Percentiles rank a stretch among this genome's conserved stretches.
Conservation (phyloP, 805 yeast species). For the Suhomyces xylopsoci region DNA sequence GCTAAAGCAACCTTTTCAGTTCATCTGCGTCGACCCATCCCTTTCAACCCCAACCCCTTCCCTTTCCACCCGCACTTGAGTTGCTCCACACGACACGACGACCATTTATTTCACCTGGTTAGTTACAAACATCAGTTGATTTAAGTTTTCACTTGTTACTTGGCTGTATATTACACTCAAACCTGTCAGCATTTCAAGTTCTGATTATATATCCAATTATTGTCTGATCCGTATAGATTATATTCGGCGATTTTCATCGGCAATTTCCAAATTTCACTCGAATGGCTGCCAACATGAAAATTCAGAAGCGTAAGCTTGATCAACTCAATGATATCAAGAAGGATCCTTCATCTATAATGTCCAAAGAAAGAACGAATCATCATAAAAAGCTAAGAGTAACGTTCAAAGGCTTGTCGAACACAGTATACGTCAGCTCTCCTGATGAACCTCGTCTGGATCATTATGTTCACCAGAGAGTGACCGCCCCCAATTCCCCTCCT, state of each 20-base stretch:
- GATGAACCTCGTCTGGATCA: conserved; percentile 6
- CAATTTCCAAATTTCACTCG: background rate
- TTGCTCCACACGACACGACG: background rate
- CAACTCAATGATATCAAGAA: conserved; percentile 36
- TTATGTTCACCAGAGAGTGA: conserved; percentile 2
- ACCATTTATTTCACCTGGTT: background rate
- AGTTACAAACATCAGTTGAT: background rate
- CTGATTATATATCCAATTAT: background rate
- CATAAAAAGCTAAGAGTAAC: conserved; percentile 23
- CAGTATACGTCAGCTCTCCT: conserved; percentile 3
- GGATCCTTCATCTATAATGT: conserved; percentile 15
- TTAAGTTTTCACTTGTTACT: background rate
- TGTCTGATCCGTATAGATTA: background rate
- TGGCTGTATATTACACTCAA: background rate
- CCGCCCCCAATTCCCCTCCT: conserved; percentile 12
- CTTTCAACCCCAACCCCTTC: background rate
- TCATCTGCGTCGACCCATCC: background rate
- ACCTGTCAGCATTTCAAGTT: background rate
- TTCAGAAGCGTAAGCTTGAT: conserved; percentile 28
- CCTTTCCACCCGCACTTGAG: background rate
- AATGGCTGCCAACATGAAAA: conserved; percentile 33
- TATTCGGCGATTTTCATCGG: background rate
- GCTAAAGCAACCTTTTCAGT: background rate
- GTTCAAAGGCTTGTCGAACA: conserved; percentile 7
- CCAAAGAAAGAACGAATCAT: conserved; percentile 10